These are phyloP conservation scores for Gomphus sp. DNA, from an alignment of 1,284 basidiomycete species.

Conservation along the genomic window DNA sequence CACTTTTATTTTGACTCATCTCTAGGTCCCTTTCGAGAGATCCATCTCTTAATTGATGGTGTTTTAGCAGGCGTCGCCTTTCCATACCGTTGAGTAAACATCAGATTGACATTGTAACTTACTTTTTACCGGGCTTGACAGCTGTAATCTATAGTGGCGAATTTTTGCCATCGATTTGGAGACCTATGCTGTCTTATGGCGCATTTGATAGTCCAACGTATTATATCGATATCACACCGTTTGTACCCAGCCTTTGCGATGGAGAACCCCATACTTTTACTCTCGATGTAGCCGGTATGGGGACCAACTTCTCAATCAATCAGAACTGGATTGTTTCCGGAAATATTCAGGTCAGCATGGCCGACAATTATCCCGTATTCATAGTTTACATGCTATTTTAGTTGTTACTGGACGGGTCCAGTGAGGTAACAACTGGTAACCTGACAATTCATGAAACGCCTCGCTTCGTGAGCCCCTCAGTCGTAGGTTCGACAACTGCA, in stretches of 20 bases:
- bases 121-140: conserved; percentile 13
- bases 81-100: not conserved
- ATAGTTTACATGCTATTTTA: not conserved
- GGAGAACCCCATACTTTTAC: conserved; percentile 16
- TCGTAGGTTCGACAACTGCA: conserved; percentile 5
- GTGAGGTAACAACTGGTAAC: conserved; percentile 4
- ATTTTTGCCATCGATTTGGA: conserved; percentile 20
- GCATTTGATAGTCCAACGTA: conserved; percentile 22
- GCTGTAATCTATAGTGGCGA: conserved; percentile 24
- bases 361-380: not conserved
- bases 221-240: conserved; percentile 22
- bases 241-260: conserved; percentile 20
- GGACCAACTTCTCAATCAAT: conserved; percentile 15
- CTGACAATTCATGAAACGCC: conserved; percentile 2
- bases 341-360: conserved; percentile 17
- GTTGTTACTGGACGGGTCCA: conserved; percentile 1
- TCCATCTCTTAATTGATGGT: conserved; percentile 21
- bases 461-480: not conserved
- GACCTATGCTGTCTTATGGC: conserved; percentile 19
- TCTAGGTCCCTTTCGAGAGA: conserved; percentile 19
- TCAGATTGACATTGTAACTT: not conserved
- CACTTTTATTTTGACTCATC: not conserved
- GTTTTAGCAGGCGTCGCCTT: conserved; percentile 17
- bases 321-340: conserved; percentile 20
- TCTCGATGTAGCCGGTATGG: conserved; percentile 18